These are phyloP conservation scores for Ustilaginoidea virens DNA, from an alignment of 2,329 filamentous ascomycete species.

Conservation along the genomic window DNA sequence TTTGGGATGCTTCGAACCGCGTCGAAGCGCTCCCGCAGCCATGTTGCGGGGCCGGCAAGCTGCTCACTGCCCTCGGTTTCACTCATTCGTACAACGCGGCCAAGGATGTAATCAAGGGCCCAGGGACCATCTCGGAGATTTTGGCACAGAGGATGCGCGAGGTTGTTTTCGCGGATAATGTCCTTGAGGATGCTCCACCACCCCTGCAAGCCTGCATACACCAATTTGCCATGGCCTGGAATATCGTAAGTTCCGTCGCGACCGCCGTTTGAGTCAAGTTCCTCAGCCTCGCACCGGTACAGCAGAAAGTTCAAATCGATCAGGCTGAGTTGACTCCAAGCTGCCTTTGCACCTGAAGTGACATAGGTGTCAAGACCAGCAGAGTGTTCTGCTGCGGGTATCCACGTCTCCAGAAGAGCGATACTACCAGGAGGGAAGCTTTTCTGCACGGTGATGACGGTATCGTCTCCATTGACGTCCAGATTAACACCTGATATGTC, in stretches of 20 bases:
- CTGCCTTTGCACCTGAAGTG: conserved; percentile 62
- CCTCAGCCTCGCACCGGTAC: conserved; percentile 85
- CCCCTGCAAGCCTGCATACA: conserved; percentile 94
- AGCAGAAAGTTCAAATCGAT: conserved; percentile 83
- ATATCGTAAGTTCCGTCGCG: conserved; percentile 81
- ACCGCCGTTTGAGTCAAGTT: conserved; percentile 60
- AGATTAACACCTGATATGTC: conserved; percentile 60
- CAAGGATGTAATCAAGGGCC: conserved; percentile 78
- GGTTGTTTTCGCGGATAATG: conserved; percentile 75
- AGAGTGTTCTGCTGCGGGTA: conserved; percentile 72
- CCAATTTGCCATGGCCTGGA: conserved; percentile 66
- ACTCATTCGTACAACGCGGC: conserved; percentile 59
- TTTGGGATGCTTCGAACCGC: conserved; percentile 72
- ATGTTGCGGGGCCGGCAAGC: conserved; percentile 52
- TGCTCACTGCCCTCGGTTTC: conserved; percentile 44
- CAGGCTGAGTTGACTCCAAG: conserved; percentile 60
- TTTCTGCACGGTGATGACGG: conserved; percentile 64
- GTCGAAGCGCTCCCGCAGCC: conserved; percentile 75
- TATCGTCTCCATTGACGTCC: conserved; percentile 57
- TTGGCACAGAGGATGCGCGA: conserved; percentile 86
- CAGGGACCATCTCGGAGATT: conserved; percentile 85
- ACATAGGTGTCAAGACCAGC: conserved; percentile 75
- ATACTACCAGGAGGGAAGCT: conserved; percentile 89
- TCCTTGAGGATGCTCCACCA: conserved; percentile 90
- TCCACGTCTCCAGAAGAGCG: conserved; percentile 90